Evolutionary conservation across 306 rosid species (phyloP), one percentile per base, ranked within the genome.

Genomic region (Coriaria nepalensis): DNA sequence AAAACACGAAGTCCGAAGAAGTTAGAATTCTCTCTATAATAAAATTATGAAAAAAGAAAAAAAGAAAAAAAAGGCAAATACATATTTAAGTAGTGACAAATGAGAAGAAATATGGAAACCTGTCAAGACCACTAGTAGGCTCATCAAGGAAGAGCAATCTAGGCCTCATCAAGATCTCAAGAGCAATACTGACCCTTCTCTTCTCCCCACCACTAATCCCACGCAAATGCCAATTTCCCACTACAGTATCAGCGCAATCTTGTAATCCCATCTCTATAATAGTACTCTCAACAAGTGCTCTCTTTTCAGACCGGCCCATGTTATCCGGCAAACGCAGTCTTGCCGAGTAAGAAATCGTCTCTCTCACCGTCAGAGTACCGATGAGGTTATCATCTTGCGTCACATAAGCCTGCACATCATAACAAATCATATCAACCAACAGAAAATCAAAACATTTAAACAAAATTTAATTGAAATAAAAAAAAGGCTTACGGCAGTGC

Each of bases 131-230:
- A 47, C 98, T 92, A 8, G 98, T 90, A 35, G 98, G 98, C 36
- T 92, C 98, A 68, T 92, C 98, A 39, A 92, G 95, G 52, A 92
- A 92, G 35, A 92, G 92, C 60, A 92, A 20, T 44, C 98, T 66
- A 9, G 98, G 98, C 45, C 96, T 77, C 78, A 75, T 92, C 57
- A 92, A 71, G 57, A 85, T 85, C 66, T 92, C 98, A 64, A 92
- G 64, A 9, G 86, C 98, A 63, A 92, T 92, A 71, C 98, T 92
- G 59, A 92, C 96, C 45, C 98, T 66, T 74, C 98, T 70, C 71
- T 77, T 92, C 62, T 85, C 98, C 7, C 98, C 98, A 1, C 98
- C 98, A 68, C 98, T 92, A 46, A 92, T 82, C 41, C 98, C 98
- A 6, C 98, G 69, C 61, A 92, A 61, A 61, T 92, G 98, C 98